Percentiles rank a stretch among this genome's conserved stretches.
Conservation (phyloP, 163 green algal species). For the Scenedesmus sp. region DNA sequence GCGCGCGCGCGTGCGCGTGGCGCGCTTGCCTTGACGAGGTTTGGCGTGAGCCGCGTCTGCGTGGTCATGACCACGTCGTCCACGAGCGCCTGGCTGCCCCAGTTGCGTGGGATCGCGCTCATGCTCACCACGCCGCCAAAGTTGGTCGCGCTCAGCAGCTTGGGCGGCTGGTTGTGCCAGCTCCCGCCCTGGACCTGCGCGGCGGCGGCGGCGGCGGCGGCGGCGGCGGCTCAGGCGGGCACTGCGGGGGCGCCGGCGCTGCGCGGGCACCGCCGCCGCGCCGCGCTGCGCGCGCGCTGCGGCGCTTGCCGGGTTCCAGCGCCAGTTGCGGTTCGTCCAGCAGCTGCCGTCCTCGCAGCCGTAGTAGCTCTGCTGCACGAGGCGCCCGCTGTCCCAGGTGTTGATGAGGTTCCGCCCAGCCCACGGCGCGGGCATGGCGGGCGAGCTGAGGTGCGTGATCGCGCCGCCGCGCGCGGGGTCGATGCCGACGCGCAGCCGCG, state of each 20-base stretch:
- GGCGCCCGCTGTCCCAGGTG: conserved; percentile 38
- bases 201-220: neutral
- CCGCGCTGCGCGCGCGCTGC: neutral
- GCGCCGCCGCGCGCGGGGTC: conserved; percentile 18
- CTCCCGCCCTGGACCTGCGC: conserved; percentile 34
- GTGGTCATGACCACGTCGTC: conserved; percentile 39
- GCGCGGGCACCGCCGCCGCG: neutral
- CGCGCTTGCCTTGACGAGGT: conserved; percentile 26
- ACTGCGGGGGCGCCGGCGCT: too few relatives aligned
- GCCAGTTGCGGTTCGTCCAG: conserved; percentile 27
- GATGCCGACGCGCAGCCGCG: conserved; percentile 10
- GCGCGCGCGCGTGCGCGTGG: neutral
- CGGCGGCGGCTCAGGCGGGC: neutral
- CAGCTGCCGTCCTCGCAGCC: conserved; percentile 38
- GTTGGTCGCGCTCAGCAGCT: conserved; percentile 14
- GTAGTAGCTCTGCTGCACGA: conserved; percentile 45
- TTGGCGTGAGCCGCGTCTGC: neutral
- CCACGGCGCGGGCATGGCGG: conserved; percentile 24
- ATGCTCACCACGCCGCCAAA: neutral
- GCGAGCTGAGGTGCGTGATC: conserved; percentile 8
- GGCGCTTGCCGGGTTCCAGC: conserved; percentile 32
- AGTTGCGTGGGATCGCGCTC: conserved; percentile 27
- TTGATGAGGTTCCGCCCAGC: conserved; percentile 38
- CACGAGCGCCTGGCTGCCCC: conserved; percentile 33
- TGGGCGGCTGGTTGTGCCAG: conserved; percentile 40